A percentile compares a stretch with the other conserved stretches of the same genome.
These are phyloP conservation scores for Blastocystis sp. DNA, from an alignment of 352 stramenopile genomes.

Conservation along the genomic window DNA sequence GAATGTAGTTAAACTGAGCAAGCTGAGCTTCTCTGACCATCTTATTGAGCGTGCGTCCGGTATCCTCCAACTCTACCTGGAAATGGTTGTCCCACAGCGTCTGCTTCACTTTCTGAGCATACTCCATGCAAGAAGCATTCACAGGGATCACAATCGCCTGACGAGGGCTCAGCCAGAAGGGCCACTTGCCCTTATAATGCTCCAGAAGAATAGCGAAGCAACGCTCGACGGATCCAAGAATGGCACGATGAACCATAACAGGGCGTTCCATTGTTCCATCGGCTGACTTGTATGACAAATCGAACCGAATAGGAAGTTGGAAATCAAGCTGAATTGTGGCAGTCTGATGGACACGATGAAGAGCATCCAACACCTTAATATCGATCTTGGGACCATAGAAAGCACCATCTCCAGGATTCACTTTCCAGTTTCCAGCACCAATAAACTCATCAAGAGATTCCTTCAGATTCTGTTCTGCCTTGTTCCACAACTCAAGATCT, in stretches of 20 bases:
- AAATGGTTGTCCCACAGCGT: constrained; percentile 78
- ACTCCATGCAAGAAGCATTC: constrained; percentile 86
- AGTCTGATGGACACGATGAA: constrained; percentile 94
- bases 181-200: constrained; percentile 96
- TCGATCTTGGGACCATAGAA: constrained; percentile 99
- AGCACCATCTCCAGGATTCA: constrained; percentile 93
- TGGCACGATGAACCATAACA: constrained; percentile 95
- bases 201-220: constrained; percentile 96
- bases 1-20: constrained; percentile 96
- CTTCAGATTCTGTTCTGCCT: constrained; percentile 78
- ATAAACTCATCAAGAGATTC: constrained; percentile 89
- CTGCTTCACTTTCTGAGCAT: constrained; percentile 74
- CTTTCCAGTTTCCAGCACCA: constrained; percentile 88
- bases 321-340: constrained; percentile 97
- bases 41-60: constrained; percentile 93
- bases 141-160: constrained; percentile 93
- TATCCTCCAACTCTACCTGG: constrained; percentile 90
- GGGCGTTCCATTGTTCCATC: constrained; percentile 74
- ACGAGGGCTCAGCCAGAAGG: constrained; percentile 93
- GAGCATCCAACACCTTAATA: constrained; percentile 93
- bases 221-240: constrained; percentile 93
- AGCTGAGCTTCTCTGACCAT: constrained; percentile 93
- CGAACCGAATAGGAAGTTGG: constrained; percentile 95
- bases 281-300: constrained; percentile 83
- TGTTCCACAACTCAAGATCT: constrained; percentile 87